These are phyloP conservation scores for Penicillium ucsense DNA, from an alignment of 495 filamentous ascomycete species.

Conservation along the genomic window DNA sequence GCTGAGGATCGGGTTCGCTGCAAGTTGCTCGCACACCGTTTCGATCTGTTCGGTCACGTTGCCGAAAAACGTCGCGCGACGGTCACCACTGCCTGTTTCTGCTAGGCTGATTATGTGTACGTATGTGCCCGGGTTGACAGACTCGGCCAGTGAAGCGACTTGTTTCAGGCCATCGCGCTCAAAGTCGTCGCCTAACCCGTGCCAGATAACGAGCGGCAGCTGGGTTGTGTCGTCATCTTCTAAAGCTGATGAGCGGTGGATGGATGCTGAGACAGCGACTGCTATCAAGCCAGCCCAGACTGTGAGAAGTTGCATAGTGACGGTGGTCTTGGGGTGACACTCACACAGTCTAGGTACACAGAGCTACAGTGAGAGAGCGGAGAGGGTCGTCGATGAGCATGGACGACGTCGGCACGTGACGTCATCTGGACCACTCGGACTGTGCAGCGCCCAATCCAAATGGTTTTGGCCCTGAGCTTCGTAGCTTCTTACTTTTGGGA, in stretches of 20 bases:
- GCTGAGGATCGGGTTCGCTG: slow-evolving; percentile 65
- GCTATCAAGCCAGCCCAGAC: slow-evolving; percentile 10
- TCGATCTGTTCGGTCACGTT: slow-evolving; percentile 75
- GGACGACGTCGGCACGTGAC: too few relatives aligned
- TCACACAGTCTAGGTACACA: background rate
- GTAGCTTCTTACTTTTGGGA: too few relatives aligned
- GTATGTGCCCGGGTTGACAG: slow-evolving; percentile 70
- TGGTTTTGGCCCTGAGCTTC: too few relatives aligned
- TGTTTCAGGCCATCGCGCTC: slow-evolving; percentile 59
- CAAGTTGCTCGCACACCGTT: slow-evolving; percentile 71
- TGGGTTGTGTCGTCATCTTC: slow-evolving; percentile 31
- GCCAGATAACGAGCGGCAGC: slow-evolving; percentile 88
- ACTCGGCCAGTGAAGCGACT: slow-evolving; percentile 57
- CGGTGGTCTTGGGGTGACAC: background rate
- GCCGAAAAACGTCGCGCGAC: slow-evolving; percentile 79
- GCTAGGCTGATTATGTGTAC: slow-evolving; percentile 73
- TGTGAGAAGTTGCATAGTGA: slow-evolving; percentile 7
- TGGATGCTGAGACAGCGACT: slow-evolving; percentile 7
- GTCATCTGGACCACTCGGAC: too few relatives aligned
- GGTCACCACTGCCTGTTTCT: slow-evolving; percentile 55
- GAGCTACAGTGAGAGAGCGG: background rate
- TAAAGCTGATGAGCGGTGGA: slow-evolving; percentile 2
- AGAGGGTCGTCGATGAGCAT: background rate
- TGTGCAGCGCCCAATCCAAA: too few relatives aligned
- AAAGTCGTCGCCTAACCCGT: slow-evolving; percentile 67